These are phyloP conservation scores for Lichtheimia hyalospora DNA, from an alignment of 371 early-diverging fungal species.

Conservation along the genomic window DNA sequence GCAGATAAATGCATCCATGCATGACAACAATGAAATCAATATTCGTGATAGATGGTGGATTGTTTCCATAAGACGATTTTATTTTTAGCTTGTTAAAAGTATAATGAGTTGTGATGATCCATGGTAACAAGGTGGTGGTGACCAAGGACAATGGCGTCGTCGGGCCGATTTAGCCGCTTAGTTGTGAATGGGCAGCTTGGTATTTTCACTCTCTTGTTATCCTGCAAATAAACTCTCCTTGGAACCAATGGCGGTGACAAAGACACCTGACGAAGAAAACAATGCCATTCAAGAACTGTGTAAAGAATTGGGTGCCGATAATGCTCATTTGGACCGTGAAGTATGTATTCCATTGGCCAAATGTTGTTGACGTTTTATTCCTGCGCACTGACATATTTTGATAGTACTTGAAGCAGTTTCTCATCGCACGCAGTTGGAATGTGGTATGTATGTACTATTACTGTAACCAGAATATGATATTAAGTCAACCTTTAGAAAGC, in stretches of 20 bases:
- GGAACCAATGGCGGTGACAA: neutral
- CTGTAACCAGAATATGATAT: neutral
- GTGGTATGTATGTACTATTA: conserved; percentile 38
- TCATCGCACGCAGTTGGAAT: conserved; percentile 64
- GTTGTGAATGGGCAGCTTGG: too few species aligned
- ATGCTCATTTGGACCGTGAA: neutral
- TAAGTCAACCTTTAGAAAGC: conserved; percentile 38
- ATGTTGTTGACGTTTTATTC: neutral
- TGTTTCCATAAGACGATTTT: too few species aligned
- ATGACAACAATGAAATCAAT: too few species aligned
- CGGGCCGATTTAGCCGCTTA: too few species aligned
- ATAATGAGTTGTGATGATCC: too few species aligned
- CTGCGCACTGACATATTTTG: neutral
- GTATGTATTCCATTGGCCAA: neutral
- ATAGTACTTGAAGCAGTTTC: conserved; percentile 58
- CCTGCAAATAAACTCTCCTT: neutral
- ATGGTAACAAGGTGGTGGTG: too few species aligned
- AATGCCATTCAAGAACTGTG: neutral
- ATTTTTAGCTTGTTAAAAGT: too few species aligned
- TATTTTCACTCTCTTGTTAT: neutral
- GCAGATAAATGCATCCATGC: too few species aligned
- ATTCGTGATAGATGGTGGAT: too few species aligned
- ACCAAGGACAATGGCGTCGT: too few species aligned
- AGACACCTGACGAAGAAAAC: conserved; percentile 6
- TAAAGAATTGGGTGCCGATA: neutral